Evolutionary conservation across 2,329 filamentous ascomycete species (phyloP).

Genomic region (Tolypocladium nubicola): DNA sequence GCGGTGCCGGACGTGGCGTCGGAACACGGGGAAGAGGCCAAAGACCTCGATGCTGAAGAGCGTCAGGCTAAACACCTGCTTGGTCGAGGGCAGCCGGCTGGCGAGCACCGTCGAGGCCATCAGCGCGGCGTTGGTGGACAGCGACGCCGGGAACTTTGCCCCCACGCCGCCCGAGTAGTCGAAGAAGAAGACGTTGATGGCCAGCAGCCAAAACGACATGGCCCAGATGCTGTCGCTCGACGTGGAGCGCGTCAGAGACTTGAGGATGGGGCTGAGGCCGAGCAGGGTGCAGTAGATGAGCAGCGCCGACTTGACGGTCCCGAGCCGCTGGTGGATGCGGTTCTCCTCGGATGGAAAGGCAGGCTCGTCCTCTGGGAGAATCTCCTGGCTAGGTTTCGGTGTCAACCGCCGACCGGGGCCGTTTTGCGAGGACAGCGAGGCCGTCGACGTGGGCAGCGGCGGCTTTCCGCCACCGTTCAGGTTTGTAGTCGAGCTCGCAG

Average conservation of each 20-base stretch:
- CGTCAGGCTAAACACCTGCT: constrained; percentile 88
- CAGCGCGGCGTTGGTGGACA: constrained; percentile 90
- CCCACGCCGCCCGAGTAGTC: constrained; percentile 72
- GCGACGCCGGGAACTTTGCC: constrained; percentile 55
- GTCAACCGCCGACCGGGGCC: constrained; percentile 1
- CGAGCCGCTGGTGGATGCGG: constrained; percentile 45
- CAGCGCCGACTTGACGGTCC: constrained; percentile 83
- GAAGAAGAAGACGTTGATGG: constrained; percentile 96
- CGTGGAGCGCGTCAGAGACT: constrained; percentile 88
- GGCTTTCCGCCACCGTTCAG: constrained; percentile 37
- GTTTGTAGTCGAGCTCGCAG: constrained; percentile 37
- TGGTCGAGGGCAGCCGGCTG: constrained; percentile 77
- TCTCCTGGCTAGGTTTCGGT: constrained; percentile 18
- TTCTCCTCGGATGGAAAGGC: constrained; percentile 20
- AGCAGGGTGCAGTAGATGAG: constrained; percentile 89
- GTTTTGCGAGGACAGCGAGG: constrained; percentile 4
- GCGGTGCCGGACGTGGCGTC: constrained; percentile 74
- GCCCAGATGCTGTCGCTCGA: constrained; percentile 96
- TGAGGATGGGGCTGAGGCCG: constrained; percentile 87
- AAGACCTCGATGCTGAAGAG: constrained; percentile 97
- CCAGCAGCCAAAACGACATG: constrained; percentile 83
- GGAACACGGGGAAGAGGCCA: constrained; percentile 92
- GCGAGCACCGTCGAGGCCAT: constrained; percentile 95
- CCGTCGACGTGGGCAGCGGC: constrained; percentile 40
- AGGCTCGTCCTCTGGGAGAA: constrained; percentile 13